Evolutionary conservation across 1,284 basidiomycete species (phyloP).

Genomic region (Anthracocystis walkeri): DNA sequence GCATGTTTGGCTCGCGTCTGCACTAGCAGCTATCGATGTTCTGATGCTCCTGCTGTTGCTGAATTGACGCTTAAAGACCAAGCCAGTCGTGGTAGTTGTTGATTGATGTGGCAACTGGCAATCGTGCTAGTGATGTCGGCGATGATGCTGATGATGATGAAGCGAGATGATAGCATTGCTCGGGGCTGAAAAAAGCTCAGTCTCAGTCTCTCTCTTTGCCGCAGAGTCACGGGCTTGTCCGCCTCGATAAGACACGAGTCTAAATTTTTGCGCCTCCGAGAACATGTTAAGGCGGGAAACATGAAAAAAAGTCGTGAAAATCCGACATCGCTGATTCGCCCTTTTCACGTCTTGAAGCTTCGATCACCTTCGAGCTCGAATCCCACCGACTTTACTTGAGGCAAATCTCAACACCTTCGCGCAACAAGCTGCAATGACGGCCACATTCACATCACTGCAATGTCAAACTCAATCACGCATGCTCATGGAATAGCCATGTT

Average conservation of each 20-base stretch:
- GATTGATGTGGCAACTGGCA: not conserved
- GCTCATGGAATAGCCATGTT: too few species aligned
- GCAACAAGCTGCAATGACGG: not conserved
- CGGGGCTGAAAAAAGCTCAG: constrained; percentile 6
- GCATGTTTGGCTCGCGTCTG: constrained; percentile 34
- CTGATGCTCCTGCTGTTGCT: not conserved
- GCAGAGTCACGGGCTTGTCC: constrained; percentile 5
- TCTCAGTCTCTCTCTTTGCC: not conserved
- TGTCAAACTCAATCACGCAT: not conserved
- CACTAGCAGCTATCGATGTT: constrained; percentile 8
- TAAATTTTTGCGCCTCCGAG: constrained; percentile 1
- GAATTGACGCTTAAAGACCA: constrained; percentile 4
- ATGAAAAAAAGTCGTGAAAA: not conserved
- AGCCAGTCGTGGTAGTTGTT: not conserved
- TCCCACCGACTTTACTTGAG: not conserved
- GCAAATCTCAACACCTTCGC: not conserved
- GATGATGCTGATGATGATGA: constrained; percentile 1
- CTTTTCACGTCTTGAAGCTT: constrained; percentile 11
- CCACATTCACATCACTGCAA: not conserved
- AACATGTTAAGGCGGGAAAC: constrained; percentile 2
- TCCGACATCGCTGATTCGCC: constrained; percentile 24
- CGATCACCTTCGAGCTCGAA: constrained; percentile 36
- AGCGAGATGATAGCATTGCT: not conserved
- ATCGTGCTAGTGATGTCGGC: not conserved
- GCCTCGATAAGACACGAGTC: constrained; percentile 14